A percentile compares a stretch with the other conserved stretches of the same genome.
Conservation (phyloP, 2,329 filamentous ascomycete species). For the Escovopsis sp. region DNA sequence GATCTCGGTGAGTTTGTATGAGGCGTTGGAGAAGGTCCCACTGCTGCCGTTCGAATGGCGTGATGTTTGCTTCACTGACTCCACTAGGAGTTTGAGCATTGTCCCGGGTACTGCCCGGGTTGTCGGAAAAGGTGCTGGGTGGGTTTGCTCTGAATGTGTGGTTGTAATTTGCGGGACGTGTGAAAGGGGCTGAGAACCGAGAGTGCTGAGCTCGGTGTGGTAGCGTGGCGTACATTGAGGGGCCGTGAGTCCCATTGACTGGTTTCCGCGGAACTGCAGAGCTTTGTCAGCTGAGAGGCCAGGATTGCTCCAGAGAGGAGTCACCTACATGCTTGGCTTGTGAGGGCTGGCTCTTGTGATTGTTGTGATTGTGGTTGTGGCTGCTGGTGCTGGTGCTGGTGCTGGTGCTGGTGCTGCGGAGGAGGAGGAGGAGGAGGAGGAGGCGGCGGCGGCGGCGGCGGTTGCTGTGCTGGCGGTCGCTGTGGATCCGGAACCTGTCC, state of each 20-base stretch:
- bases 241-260: conserved; percentile 11
- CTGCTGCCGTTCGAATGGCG: conserved; percentile 27
- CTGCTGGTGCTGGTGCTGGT: too few relatives aligned
- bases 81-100: conserved; percentile 18
- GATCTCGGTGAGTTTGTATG: conserved; percentile 17
- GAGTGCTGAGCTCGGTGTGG: conserved; percentile 8
- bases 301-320: not conserved
- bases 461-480: not conserved
- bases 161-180: conserved; percentile 4
- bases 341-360: too few relatives aligned
- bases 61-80: conserved; percentile 12
- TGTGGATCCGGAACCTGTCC: not conserved
- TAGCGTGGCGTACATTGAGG: conserved; percentile 32
- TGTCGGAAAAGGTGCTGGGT: not conserved
- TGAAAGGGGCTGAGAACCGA: conserved; percentile 4
- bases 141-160: not conserved
- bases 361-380: too few relatives aligned
- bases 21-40: conserved; percentile 22
- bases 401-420: too few relatives aligned
- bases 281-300: conserved; percentile 1
- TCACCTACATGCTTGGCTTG: conserved; percentile 1
- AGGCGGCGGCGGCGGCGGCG: too few relatives aligned
- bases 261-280: not conserved
- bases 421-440: too few relatives aligned
- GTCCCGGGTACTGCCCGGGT: conserved; percentile 4